Conservation (phyloP, 225 moss, liverwort and hornwort species). For the Polytrichum formosum region DNA sequence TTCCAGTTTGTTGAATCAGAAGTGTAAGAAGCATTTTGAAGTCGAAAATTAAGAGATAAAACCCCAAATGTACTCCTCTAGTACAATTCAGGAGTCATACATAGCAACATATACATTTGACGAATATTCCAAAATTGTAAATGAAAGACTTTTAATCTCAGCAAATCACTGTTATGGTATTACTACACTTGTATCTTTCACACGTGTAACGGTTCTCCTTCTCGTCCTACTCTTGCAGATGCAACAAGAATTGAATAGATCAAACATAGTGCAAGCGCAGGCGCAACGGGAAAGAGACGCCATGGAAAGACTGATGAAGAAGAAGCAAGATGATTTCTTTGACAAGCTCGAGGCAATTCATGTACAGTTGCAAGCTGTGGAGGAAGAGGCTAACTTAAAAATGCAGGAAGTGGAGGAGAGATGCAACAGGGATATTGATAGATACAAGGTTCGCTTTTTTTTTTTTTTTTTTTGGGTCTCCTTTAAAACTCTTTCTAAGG, state of each 20-base stretch:
- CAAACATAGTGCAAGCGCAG: conserved; percentile 53
- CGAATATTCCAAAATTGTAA: too few relatives aligned
- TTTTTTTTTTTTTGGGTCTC: neutral
- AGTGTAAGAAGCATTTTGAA: too few relatives aligned
- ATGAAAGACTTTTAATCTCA: too few relatives aligned
- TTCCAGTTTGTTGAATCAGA: too few relatives aligned
- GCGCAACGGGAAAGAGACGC: conserved; percentile 42
- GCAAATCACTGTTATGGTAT: too few relatives aligned
- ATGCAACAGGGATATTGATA: conserved; percentile 38
- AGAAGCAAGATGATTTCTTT: conserved; percentile 44
- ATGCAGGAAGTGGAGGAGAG: conserved; percentile 36
- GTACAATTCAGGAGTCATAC: too few relatives aligned
- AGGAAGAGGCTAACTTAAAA: conserved; percentile 31
- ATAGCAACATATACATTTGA: too few relatives aligned
- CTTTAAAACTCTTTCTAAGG: too few relatives aligned
- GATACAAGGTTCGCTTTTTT: conserved; percentile 37
- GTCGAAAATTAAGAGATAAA: too few relatives aligned
- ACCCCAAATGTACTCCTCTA: too few relatives aligned
- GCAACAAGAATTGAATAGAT: conserved; percentile 51
- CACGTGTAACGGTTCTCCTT: too few relatives aligned
- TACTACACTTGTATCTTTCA: too few relatives aligned
- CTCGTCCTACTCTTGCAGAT: conserved; percentile 22
- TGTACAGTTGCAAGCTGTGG: conserved; percentile 33
- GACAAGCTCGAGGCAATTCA: conserved; percentile 47
- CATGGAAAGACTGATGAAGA: conserved; percentile 45